phyloP scores from a whole-genome alignment of 192 early-diverging fungal species.

The Coemansia sp. region DNA sequence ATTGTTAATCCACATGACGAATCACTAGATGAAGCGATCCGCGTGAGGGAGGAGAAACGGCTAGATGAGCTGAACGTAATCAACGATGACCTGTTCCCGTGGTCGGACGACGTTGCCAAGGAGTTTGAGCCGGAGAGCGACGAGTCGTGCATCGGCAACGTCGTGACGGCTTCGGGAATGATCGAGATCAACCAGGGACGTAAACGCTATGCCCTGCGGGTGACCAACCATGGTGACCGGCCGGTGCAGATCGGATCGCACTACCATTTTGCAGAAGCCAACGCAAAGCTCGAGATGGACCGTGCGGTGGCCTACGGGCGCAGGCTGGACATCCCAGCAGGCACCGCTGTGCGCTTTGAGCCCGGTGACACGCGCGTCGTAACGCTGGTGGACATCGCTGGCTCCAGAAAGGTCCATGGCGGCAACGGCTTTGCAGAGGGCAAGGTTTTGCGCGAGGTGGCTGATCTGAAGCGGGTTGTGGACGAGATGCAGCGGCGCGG shows the following conservation, averaged over 20 bases:
- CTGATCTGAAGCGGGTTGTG: conserved; percentile 9
- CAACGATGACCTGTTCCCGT: conserved; percentile 56
- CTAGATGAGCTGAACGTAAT: conserved; percentile 6
- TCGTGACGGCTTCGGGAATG: conserved; percentile 63
- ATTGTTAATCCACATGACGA: conserved; percentile 21
- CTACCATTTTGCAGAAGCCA: conserved; percentile 95
- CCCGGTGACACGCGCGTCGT: conserved; percentile 90
- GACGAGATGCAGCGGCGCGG: conserved; percentile 33
- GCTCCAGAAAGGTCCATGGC: conserved; percentile 74
- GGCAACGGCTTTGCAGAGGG: conserved; percentile 86
- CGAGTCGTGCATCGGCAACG: conserved; percentile 59
- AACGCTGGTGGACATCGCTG: conserved; percentile 80
- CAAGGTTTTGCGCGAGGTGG: conserved; percentile 56
- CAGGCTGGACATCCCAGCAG: conserved; percentile 90
- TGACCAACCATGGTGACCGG: conserved; percentile 92
- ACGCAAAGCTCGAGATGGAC: conserved; percentile 79
- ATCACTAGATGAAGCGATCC: neutral
- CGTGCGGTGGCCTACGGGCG: conserved; percentile 79
- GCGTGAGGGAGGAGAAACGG: conserved; percentile 5
- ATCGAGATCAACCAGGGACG: conserved; percentile 82
- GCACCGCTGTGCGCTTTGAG: conserved; percentile 94
- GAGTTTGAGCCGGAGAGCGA: conserved; percentile 51
- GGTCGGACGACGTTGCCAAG: conserved; percentile 28
- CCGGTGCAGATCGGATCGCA: conserved; percentile 95
- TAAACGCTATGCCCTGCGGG: conserved; percentile 63